Conservation (phyloP, 2,329 filamentous ascomycete species). For the Acarospora socialis region DNA sequence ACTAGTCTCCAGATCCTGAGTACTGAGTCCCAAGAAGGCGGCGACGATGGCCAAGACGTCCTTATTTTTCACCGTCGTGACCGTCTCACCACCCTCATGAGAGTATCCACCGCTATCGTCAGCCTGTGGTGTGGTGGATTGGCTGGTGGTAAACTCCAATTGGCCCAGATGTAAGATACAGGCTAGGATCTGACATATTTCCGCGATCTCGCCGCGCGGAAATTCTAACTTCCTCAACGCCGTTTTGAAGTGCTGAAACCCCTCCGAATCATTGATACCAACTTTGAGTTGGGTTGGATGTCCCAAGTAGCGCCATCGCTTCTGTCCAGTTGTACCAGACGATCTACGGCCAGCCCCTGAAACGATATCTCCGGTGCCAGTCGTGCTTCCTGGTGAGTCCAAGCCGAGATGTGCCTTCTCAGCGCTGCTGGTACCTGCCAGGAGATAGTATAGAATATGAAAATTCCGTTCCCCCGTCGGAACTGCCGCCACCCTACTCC, state of each 20-base stretch:
- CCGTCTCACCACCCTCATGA: constrained; percentile 75
- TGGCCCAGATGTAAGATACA: constrained; percentile 95
- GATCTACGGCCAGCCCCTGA: constrained; percentile 36
- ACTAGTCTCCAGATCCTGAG: constrained; percentile 69
- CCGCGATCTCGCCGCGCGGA: constrained; percentile 80
- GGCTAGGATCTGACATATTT: constrained; percentile 89
- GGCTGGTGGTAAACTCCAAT: constrained; percentile 76
- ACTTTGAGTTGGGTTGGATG: constrained; percentile 95
- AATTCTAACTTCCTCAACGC: constrained; percentile 90
- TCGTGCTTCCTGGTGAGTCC: constrained; percentile 28
- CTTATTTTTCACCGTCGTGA: constrained; percentile 86
- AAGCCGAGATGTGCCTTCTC: constrained; percentile 77
- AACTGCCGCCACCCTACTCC: constrained; percentile 79
- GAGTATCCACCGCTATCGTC: constrained; percentile 96
- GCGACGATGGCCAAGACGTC: constrained; percentile 75
- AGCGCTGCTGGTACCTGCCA: constrained; percentile 78
- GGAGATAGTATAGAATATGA: constrained; percentile 86
- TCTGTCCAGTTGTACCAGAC: constrained; percentile 44
- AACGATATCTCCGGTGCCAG: too few species aligned
- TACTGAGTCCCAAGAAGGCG: constrained; percentile 81
- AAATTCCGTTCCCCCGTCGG: constrained; percentile 95
- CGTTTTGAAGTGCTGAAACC: constrained; percentile 95
- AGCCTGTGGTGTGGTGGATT: constrained; percentile 60
- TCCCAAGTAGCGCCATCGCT: constrained; percentile 89
- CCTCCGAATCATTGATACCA: constrained; percentile 88